These are phyloP conservation scores for Alternaria viburni DNA, from an alignment of 2,329 filamentous ascomycete genomes.

Conservation along the genomic window DNA sequence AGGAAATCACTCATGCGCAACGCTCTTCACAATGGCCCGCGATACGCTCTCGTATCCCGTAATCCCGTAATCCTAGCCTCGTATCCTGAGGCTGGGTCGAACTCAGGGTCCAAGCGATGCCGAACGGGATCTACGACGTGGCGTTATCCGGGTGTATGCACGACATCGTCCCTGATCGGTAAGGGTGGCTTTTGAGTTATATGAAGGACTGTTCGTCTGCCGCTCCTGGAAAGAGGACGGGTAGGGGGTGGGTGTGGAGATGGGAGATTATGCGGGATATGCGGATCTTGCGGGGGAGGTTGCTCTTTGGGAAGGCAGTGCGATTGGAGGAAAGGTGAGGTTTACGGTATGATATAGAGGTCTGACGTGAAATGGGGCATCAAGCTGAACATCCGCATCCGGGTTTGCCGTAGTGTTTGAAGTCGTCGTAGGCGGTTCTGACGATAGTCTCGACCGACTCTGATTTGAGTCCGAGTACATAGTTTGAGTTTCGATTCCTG, in stretches of 20 bases:
- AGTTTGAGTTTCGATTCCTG: slow-evolving; percentile 28
- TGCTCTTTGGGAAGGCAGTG: neutral
- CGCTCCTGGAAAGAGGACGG: neutral
- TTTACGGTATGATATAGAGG: neutral
- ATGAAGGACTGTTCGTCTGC: neutral
- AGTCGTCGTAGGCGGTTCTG: slow-evolving; percentile 23
- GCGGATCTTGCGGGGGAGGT: neutral
- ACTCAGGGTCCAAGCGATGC: neutral
- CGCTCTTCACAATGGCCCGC: neutral
- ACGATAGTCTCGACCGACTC: slow-evolving; percentile 30
- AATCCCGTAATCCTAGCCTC: neutral
- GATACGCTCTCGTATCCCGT: neutral
- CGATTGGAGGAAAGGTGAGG: neutral
- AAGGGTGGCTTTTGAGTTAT: neutral
- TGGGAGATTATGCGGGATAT: neutral
- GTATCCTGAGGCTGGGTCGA: slow-evolving; percentile 4
- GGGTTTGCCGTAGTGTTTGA: slow-evolving; percentile 31
- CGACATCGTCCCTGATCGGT: neutral
- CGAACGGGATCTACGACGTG: slow-evolving; percentile 1
- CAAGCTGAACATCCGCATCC: slow-evolving; percentile 44
- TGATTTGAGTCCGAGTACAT: slow-evolving; percentile 18
- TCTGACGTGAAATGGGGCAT: neutral
- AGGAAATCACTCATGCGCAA: neutral
- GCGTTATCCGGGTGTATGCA: neutral
- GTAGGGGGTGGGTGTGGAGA: neutral